Evolutionary conservation across 179 eudicot genomes (phyloP).

Genomic region (Monotropa hypopitys): DNA sequence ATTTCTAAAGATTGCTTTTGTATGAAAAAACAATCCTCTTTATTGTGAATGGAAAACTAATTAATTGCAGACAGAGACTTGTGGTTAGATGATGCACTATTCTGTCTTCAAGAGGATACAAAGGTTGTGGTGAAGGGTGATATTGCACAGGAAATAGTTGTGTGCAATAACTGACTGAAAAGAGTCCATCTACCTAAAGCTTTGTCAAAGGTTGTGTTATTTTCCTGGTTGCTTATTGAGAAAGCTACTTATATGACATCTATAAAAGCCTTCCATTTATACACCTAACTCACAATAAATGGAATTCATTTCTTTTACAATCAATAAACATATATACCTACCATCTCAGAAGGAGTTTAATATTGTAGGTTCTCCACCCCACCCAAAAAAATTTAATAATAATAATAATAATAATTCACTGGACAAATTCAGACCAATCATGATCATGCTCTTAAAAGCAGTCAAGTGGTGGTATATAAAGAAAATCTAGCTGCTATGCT

Average conservation of each 20-base stretch:
- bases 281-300: constrained; percentile 8
- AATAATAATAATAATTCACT: no score
- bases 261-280: background rate
- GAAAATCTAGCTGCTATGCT: background rate
- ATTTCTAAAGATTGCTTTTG: background rate
- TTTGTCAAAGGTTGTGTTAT: background rate
- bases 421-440: background rate
- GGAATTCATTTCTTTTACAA: constrained; percentile 2
- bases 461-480: background rate
- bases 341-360: constrained; percentile 5
- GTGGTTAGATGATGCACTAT: background rate
- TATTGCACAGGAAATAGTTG: no score
- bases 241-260: background rate
- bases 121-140: background rate
- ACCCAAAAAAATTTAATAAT: no score
- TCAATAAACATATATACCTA: background rate
- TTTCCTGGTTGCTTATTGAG: background rate
- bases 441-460: background rate
- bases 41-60: background rate
- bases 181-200: background rate
- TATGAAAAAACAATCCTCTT: background rate
- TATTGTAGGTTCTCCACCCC: background rate
- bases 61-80: constrained; percentile 1
- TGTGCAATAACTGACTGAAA: background rate
- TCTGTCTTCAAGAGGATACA: background rate